A percentile compares a stretch with the other conserved stretches of the same genome.
Evolutionary conservation across 345 rosid species (phyloP).

Genomic region (Pistacia atlantica): DNA sequence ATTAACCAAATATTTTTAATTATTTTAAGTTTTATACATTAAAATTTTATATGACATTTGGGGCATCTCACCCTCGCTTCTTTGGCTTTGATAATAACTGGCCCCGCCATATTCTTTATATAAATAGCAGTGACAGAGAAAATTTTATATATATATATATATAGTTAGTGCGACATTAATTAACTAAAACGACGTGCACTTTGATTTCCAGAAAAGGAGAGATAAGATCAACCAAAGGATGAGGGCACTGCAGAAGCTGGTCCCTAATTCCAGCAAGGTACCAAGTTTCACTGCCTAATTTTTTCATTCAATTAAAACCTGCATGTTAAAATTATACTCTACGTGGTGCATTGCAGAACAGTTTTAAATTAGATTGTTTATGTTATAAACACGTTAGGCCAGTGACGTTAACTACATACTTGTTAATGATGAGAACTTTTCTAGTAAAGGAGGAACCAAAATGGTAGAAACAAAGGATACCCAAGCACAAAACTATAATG

Average conservation of each 20-base stretch:
- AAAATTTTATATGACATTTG: not conserved
- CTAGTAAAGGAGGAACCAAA: too few relatives aligned
- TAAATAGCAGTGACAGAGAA: too few relatives aligned
- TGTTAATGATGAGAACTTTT: too few relatives aligned
- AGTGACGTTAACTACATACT: too few relatives aligned
- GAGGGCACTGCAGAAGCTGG: slow-evolving; percentile 95
- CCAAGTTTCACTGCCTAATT: not conserved
- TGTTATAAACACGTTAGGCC: too few relatives aligned
- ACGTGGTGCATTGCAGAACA: not conserved
- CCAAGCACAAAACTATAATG: not conserved
- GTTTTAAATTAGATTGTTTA: too few relatives aligned
- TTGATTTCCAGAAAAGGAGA: slow-evolving; percentile 75
- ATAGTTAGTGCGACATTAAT: not conserved
- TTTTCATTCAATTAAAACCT: not conserved
- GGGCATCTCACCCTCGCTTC: too few relatives aligned
- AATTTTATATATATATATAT: not conserved
- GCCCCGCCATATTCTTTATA: too few relatives aligned
- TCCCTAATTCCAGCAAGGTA: slow-evolving; percentile 98
- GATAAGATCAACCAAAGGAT: slow-evolving; percentile 96
- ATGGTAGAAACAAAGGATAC: too few relatives aligned
- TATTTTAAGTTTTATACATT: not conserved
- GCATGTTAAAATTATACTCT: too few relatives aligned
- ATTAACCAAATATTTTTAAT: not conserved
- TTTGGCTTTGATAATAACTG: too few relatives aligned
- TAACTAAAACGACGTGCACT: not conserved